Percentiles rank a stretch among this genome's conserved stretches.
phyloP scores from a whole-genome alignment of 306 rosid genomes.

The Malus fusca region DNA sequence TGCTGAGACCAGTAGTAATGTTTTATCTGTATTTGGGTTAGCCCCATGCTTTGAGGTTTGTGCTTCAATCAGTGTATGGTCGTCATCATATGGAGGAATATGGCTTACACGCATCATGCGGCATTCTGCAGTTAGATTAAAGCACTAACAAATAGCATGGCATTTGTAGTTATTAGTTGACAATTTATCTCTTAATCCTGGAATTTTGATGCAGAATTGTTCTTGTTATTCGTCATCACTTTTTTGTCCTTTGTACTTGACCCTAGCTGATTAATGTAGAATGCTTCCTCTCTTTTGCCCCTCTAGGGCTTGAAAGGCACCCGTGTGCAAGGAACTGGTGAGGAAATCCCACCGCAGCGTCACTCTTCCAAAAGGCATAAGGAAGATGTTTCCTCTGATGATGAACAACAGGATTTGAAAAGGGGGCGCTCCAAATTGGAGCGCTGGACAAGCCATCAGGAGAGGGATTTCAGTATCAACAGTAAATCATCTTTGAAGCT shows the following conservation, averaged over 20 bases:
- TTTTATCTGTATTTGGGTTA: not conserved
- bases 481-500: constrained; percentile 56
- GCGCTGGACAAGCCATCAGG: constrained; percentile 96
- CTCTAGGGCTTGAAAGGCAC: constrained; percentile 66
- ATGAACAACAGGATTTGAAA: constrained; percentile 63
- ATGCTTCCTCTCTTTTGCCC: constrained; percentile 11
- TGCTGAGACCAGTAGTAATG: not conserved
- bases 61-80: not conserved
- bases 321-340: constrained; percentile 38
- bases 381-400: constrained; percentile 63
- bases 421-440: constrained; percentile 93
- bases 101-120: not conserved
- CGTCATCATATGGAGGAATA: not conserved
- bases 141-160: not conserved
- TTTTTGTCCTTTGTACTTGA: not conserved
- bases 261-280: not conserved
- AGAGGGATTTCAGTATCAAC: constrained; percentile 57
- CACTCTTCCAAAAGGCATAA: constrained; percentile 45
- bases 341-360: constrained; percentile 40
- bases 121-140: not conserved
- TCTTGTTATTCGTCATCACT: not conserved
- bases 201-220: not conserved
- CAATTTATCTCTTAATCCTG: not conserved
- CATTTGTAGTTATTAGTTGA: not conserved
- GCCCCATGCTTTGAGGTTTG: not conserved